Conservation (phyloP, 345 rosid species). For the Anastatica hierochuntica region DNA sequence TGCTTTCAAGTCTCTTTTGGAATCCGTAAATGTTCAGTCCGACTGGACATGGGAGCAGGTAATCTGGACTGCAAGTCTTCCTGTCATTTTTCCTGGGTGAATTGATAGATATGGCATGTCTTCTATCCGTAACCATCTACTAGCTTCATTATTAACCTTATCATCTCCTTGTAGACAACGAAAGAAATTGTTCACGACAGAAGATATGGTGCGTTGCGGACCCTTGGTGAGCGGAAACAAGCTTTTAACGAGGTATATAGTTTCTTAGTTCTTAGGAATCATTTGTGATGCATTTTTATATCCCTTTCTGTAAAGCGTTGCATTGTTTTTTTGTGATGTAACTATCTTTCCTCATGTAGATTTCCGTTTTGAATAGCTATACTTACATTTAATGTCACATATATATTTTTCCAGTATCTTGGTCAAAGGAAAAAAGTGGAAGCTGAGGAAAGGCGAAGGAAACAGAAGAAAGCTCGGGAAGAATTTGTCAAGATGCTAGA, state of each 20-base stretch:
- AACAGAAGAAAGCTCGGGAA: conserved; percentile 92
- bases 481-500: conserved; percentile 90
- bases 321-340: not conserved
- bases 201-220: conserved; percentile 82
- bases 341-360: not conserved
- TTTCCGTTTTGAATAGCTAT: conserved; percentile 8
- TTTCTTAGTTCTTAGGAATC: conserved; percentile 2
- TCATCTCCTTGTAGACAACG: conserved; percentile 46
- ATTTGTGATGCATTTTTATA: not conserved
- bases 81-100: not conserved
- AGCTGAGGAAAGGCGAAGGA: conserved; percentile 90
- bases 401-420: conserved; percentile 47
- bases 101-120: not conserved
- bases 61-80: conserved; percentile 12
- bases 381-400: conserved; percentile 14
- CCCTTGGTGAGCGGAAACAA: conserved; percentile 95
- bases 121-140: conserved; percentile 6
- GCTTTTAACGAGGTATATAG: conserved; percentile 88
- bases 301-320: not conserved
- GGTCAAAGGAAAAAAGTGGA: conserved; percentile 94
- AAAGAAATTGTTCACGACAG: conserved; percentile 79
- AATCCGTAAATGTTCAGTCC: conserved; percentile 73
- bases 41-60: conserved; percentile 99
- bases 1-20: conserved; percentile 92
- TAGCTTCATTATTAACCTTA: conserved; percentile 19